Percentiles rank a stretch among this genome's conserved stretches.
Conservation (phyloP, 768 basidiomycete genomes). For the Phaeolepiota aurea region DNA sequence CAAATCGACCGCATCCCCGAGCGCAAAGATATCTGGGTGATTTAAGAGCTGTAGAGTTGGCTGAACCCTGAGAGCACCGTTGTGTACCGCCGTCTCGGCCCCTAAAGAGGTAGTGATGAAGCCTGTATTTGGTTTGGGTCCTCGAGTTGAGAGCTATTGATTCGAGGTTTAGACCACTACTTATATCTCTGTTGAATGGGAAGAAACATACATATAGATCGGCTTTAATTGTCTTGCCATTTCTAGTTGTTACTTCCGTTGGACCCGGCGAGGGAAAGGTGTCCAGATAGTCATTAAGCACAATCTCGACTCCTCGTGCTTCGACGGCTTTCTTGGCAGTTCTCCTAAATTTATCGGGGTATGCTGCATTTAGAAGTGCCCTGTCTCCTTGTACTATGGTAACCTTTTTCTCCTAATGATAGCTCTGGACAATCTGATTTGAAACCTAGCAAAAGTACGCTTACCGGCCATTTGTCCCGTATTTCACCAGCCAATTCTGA, state of each 20-base stretch:
- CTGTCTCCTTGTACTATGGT: slow-evolving; percentile 48
- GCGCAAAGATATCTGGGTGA: slow-evolving; percentile 38
- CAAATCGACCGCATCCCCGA: slow-evolving; percentile 43
- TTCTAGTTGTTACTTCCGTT: slow-evolving; percentile 35
- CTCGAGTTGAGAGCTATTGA: slow-evolving; percentile 19
- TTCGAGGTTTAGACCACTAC: background rate
- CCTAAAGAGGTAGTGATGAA: slow-evolving; percentile 33
- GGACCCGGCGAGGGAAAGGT: slow-evolving; percentile 24
- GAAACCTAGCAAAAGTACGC: slow-evolving; percentile 10
- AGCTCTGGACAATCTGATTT: background rate
- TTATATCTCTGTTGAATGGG: background rate
- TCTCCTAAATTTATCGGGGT: slow-evolving; percentile 39
- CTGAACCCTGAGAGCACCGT: slow-evolving; percentile 34
- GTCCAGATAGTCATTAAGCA: slow-evolving; percentile 46
- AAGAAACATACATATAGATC: slow-evolving; percentile 41
- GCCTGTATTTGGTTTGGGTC: slow-evolving; percentile 33
- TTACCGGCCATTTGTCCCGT: slow-evolving; percentile 28
- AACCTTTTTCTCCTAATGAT: slow-evolving; percentile 27
- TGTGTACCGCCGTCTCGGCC: slow-evolving; percentile 17
- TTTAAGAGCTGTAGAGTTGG: slow-evolving; percentile 38
- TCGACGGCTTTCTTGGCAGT: slow-evolving; percentile 27
- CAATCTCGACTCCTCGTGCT: slow-evolving; percentile 32
- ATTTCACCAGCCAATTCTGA: slow-evolving; percentile 35
- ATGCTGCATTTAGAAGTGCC: slow-evolving; percentile 39
- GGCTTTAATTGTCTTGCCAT: slow-evolving; percentile 31